Evolutionary conservation across 306 rosid species (phyloP), one percentile per base, ranked within the genome.

Genomic region (Prunus kanzakura): DNA sequence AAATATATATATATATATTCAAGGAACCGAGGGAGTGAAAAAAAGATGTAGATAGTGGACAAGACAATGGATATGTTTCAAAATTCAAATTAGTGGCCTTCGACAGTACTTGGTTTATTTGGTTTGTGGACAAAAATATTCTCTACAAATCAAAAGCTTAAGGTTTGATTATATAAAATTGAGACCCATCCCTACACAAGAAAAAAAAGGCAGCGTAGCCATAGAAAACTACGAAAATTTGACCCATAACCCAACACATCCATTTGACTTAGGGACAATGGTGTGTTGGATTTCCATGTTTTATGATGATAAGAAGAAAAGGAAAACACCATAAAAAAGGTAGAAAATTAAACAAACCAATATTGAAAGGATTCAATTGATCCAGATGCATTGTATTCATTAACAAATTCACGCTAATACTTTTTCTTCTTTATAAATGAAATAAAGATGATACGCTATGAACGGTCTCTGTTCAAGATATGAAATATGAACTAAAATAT

Each of bases 11-110:
- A 23, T 23, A 23, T 25, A 25, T 25, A 25, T 1, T 32, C 64
- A 3, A 41, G 41, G 15, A 43, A 15, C 23, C 6, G 65, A 57
- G 38, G n/a, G 15, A 4, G 47, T 25, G 19, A 12, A n/a, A 19
- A 23, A 3, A 6, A 27, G 41, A 45, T 6, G 43, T 49, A 2
- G 67, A 56, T 14, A 38, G 76, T 72, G 55, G 76, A 56, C 41
- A 23, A 58, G 23, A 52, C 15, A 14, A 6, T 0, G 27, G 23
- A 55, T 55, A 22, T 55, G 67, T 57, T 73, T 73, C 57, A 45
- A 73, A 73, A 22, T 43, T 73, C 77, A 73, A 60, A 73, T 60
- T 60, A 60, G 77, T 58, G 77, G 45, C n/a, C 45, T 25, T 73
- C 29, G 45, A 45, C 57, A 73, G 60, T 43, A 45, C 45, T 32